Conservation (phyloP, 257 asterid genomes). For the Forsythia viridissima region DNA sequence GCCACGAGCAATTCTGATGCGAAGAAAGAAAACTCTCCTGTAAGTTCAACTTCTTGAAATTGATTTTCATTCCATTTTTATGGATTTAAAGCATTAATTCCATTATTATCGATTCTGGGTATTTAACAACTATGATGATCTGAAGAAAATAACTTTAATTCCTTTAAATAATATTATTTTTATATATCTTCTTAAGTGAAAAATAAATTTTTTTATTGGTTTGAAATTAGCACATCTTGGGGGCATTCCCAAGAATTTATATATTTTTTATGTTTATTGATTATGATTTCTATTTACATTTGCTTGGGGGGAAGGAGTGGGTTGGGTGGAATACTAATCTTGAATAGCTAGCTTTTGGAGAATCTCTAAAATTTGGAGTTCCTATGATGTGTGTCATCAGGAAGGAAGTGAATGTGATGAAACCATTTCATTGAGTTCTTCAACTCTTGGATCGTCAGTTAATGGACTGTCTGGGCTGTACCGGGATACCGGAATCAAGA, state of each 20-base stretch:
- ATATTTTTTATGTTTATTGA: neutral
- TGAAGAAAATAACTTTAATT: neutral
- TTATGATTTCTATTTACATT: neutral
- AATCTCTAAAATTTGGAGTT: conserved; percentile 10
- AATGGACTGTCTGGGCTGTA: conserved; percentile 22
- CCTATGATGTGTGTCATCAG: conserved; percentile 28
- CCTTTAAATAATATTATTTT: neutral
- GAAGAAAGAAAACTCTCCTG: conserved; percentile 52
- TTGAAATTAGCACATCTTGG: neutral
- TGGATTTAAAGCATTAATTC: neutral
- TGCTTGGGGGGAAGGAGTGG: neutral
- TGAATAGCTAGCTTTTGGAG: neutral
- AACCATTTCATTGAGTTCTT: conserved; percentile 43
- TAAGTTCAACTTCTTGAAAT: conserved; percentile 25
- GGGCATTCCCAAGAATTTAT: neutral
- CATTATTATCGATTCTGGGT: conserved; percentile 2
- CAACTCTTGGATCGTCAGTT: conserved; percentile 51
- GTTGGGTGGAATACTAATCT: neutral
- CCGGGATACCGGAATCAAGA: conserved; percentile 16
- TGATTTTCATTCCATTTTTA: neutral
- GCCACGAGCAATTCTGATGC: conserved; percentile 41
- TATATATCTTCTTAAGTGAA: neutral
- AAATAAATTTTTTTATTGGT: neutral
- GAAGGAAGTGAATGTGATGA: conserved; percentile 67
- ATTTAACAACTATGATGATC: neutral